Evolutionary conservation across 148 eudicot genomes (phyloP).

Genomic region (Rhododendron ovatum): DNA sequence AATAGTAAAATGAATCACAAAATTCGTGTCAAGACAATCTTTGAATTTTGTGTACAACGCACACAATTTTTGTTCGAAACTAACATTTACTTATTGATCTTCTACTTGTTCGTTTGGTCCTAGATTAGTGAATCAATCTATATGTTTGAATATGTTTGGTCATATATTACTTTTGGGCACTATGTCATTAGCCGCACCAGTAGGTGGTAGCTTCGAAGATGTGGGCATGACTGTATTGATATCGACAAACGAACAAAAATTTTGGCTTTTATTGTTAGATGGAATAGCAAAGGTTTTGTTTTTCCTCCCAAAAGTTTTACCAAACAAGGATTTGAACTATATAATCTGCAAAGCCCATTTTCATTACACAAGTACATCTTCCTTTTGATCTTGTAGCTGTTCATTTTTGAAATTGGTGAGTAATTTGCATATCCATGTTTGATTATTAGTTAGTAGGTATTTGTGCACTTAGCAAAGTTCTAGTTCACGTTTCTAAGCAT

Average conservation of each 20-base stretch:
- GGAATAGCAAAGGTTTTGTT: background rate
- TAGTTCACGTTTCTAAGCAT: background rate
- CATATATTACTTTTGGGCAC: constrained; percentile 84
- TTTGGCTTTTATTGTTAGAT: background rate
- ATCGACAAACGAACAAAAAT: background rate
- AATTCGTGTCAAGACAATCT: background rate
- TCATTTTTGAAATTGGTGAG: background rate
- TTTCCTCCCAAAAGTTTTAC: background rate
- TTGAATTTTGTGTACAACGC: background rate
- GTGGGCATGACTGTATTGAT: background rate
- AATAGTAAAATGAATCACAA: background rate
- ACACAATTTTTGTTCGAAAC: background rate
- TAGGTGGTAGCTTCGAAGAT: background rate
- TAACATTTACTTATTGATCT: background rate
- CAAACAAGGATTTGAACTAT: background rate
- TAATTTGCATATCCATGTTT: background rate
- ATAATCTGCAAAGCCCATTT: background rate
- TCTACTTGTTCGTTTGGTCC: background rate
- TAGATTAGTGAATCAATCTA: background rate
- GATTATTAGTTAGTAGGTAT: background rate
- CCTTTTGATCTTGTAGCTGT: background rate
- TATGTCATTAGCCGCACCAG: background rate
- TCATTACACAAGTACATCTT: background rate
- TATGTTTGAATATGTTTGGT: constrained; percentile 21
- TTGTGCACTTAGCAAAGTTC: background rate